phyloP scores from a whole-genome alignment of 2,329 filamentous ascomycete genomes.

The Colletotrichum tabaci region DNA sequence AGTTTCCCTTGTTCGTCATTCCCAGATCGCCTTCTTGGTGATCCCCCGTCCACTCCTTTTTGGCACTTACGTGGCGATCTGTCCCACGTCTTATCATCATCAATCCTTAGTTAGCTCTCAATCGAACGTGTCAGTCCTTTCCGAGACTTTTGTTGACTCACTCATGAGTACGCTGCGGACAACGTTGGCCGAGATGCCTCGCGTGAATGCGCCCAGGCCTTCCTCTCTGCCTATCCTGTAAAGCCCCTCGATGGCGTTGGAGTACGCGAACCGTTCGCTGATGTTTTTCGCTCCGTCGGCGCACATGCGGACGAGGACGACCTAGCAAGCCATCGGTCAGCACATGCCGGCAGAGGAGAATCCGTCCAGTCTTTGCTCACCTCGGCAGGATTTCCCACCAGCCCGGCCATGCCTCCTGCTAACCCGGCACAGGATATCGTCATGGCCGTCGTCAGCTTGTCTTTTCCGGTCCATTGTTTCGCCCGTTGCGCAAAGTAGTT shows the following conservation, averaged over 20 bases:
- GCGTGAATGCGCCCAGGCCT: conserved; percentile 55
- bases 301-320: conserved; percentile 62
- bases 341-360: not conserved
- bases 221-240: conserved; percentile 55
- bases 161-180: conserved; percentile 62
- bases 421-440: conserved; percentile 58
- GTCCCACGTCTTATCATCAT: conserved; percentile 55
- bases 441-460: conserved; percentile 50
- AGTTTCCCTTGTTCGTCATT: not conserved
- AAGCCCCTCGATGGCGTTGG: conserved; percentile 55
- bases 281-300: conserved; percentile 59
- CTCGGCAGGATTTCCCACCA: conserved; percentile 63
- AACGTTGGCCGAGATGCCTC: conserved; percentile 58
- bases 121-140: conserved; percentile 6
- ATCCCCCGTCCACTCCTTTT: conserved; percentile 27
- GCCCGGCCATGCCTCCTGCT: conserved; percentile 58
- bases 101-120: conserved; percentile 39
- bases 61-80: conserved; percentile 58
- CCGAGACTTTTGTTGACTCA: conserved; percentile 44
- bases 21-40: not conserved
- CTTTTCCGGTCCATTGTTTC: conserved; percentile 47
- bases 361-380: conserved; percentile 34
- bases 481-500: conserved; percentile 52
- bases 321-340: conserved; percentile 39
- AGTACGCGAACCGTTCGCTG: conserved; percentile 55